Base-by-base conservation (phyloP, 257 asterid genomes). In the Solanum infundibuliforme region DNA sequence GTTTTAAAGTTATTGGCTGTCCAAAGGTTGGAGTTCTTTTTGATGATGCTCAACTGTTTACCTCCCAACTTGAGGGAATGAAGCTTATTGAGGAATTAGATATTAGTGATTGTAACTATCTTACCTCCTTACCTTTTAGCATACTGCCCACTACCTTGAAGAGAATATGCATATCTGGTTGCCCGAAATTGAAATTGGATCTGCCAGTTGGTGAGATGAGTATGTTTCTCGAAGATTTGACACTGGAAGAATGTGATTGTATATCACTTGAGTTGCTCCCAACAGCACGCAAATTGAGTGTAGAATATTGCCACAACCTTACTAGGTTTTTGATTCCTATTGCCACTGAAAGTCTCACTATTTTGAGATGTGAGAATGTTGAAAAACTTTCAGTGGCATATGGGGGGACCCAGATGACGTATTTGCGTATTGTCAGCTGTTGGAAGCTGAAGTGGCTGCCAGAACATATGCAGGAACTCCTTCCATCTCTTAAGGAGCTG, bases 181-280 rank as follows among this genome's bases (percentile, higher is more conserved):
- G 39, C 29, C 27, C 5, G 76, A 66, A 66, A 38, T 10, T 85
- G 39, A 27, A 85, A 65, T 25, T 65, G 36, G 36, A 34, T 0
- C 29, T 1, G 29, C 29, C 29, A 29, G 29, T 29, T 29, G 29
- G 29, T 29, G 36, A 35, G 36, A 35, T 35, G 36, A 35, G 36
- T 35, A 35, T 66, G 34, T 21, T 36, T 12, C 8, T 48, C 0
- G 38, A 31, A 35, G 0, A 2, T 0, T 48, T 48, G 9, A 0
- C 0, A 3, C 4, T 32, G 7, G 0, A 0, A 0, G 21, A 0
- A 7, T n/a, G 60, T 18, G 36, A 25, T 7, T 58, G 2, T 32
- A 32, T 32, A 32, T 32, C 34, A 32, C 34, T 4, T 32, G 25
- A 36, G 32, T 1, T 0, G 0, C 1, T 0, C 13, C 69, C 69